These are phyloP conservation scores for Nemania sp. DNA, from an alignment of 2,329 filamentous ascomycete genomes.

Conservation along the genomic window DNA sequence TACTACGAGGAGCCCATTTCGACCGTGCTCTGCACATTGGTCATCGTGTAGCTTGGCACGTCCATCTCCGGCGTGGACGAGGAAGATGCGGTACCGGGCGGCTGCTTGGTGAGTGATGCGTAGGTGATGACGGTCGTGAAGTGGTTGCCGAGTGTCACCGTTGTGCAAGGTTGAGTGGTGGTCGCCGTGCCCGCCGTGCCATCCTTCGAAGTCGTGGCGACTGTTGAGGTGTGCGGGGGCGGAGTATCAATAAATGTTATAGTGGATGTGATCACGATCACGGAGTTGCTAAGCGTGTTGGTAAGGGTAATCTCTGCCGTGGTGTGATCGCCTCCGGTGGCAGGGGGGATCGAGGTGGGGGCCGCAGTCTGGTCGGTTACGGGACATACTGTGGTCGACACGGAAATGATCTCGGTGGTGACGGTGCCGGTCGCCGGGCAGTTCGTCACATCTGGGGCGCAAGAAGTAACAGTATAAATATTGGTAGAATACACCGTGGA, in stretches of 20 bases:
- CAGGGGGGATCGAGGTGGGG: slow-evolving; percentile 10
- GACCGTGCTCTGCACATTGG: slow-evolving; percentile 29
- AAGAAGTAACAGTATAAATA: slow-evolving; percentile 38
- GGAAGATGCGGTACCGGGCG: slow-evolving; percentile 27
- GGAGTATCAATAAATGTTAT: slow-evolving; percentile 38
- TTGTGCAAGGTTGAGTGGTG: slow-evolving; percentile 31
- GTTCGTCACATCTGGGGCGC: slow-evolving; percentile 35
- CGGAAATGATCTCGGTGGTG: slow-evolving; percentile 36
- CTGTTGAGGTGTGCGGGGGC: slow-evolving; percentile 19
- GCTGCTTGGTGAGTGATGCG: slow-evolving; percentile 29
- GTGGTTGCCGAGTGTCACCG: slow-evolving; percentile 35
- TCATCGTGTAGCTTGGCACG: slow-evolving; percentile 38
- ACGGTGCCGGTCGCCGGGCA: slow-evolving; percentile 35
- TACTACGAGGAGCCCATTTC: slow-evolving; percentile 31
- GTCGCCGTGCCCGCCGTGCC: slow-evolving; percentile 25
- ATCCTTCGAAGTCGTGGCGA: neutral
- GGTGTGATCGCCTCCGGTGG: neutral
- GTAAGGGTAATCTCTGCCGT: slow-evolving; percentile 31
- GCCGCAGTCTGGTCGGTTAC: slow-evolving; percentile 28
- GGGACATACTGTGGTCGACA: slow-evolving; percentile 40
- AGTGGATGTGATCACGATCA: slow-evolving; percentile 34
- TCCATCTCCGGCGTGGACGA: slow-evolving; percentile 9
- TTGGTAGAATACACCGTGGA: slow-evolving; percentile 40
- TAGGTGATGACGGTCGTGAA: slow-evolving; percentile 38
- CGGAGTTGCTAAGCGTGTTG: slow-evolving; percentile 34